Conservation (phyloP, 2,329 filamentous ascomycete species). For the Phyllosticta citribraziliensis region DNA sequence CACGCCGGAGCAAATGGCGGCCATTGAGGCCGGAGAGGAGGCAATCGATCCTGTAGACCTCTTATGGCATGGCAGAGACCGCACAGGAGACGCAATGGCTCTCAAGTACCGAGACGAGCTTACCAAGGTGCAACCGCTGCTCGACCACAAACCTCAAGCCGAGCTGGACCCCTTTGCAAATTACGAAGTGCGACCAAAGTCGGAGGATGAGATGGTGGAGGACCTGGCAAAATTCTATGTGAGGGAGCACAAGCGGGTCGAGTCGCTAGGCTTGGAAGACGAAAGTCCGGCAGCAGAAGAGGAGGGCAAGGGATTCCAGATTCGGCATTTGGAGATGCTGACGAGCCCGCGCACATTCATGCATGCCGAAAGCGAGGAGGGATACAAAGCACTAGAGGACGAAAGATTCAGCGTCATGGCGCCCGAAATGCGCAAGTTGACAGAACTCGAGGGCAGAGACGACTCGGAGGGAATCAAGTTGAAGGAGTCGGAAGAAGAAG, state of each 20-base stretch:
- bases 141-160: constrained; percentile 44
- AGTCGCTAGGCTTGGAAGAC: neutral
- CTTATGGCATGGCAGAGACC: constrained; percentile 60
- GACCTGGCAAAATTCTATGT: constrained; percentile 5
- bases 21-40: constrained; percentile 70
- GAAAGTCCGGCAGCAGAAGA: constrained; percentile 25
- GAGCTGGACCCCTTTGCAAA: constrained; percentile 6
- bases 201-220: constrained; percentile 7
- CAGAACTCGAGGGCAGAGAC: constrained; percentile 26
- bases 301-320: constrained; percentile 32
- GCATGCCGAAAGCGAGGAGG: constrained; percentile 41
- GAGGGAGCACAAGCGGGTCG: neutral
- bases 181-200: constrained; percentile 18
- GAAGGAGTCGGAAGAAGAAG: constrained; percentile 17
- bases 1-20: constrained; percentile 69
- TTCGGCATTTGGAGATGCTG: constrained; percentile 29
- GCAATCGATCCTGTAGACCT: constrained; percentile 68
- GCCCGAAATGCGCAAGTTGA: constrained; percentile 41
- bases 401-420: constrained; percentile 36
- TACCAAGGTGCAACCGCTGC: constrained; percentile 61
- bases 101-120: constrained; percentile 67
- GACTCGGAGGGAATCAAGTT: constrained; percentile 25
- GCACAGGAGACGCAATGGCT: constrained; percentile 57
- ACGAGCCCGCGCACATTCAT: constrained; percentile 37
- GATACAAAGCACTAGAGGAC: constrained; percentile 38